These are phyloP conservation scores for Cardamine chenopodiifolia DNA, from an alignment of 345 rosid species.

Conservation along the genomic window DNA sequence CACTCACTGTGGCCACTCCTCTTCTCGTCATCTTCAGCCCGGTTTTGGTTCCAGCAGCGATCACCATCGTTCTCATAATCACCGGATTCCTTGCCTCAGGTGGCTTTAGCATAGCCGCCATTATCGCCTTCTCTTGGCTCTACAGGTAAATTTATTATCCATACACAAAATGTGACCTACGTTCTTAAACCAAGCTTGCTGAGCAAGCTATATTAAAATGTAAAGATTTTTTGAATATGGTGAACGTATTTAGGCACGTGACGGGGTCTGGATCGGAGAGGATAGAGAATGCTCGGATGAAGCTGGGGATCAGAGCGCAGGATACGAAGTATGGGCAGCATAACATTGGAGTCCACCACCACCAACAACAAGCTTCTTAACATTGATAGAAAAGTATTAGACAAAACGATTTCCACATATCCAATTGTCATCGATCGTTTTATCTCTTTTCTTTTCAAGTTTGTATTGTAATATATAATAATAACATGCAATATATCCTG, in stretches of 20 bases:
- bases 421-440: not conserved
- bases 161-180: not conserved
- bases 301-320: conserved; percentile 59
- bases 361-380: conserved; percentile 31
- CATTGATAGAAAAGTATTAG: not conserved
- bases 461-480: conserved; percentile 9
- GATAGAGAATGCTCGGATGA: conserved; percentile 66
- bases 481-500: not conserved
- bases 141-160: conserved; percentile 50
- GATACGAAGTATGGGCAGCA: conserved; percentile 64
- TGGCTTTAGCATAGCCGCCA: conserved; percentile 75
- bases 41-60: conserved; percentile 71
- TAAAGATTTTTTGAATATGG: not conserved
- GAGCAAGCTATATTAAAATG: not conserved
- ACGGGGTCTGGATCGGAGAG: conserved; percentile 65
- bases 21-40: conserved; percentile 81
- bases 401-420: not conserved
- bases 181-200: not conserved
- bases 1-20: conserved; percentile 70
- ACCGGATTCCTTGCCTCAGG: conserved; percentile 79
- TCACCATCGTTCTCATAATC: conserved; percentile 52
- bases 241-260: conserved; percentile 52
- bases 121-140: conserved; percentile 77
- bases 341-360: conserved; percentile 52
- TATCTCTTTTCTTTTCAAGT: not conserved